Conservation (phyloP, 2,329 filamentous ascomycete species). For the Penicillium sp. region DNA sequence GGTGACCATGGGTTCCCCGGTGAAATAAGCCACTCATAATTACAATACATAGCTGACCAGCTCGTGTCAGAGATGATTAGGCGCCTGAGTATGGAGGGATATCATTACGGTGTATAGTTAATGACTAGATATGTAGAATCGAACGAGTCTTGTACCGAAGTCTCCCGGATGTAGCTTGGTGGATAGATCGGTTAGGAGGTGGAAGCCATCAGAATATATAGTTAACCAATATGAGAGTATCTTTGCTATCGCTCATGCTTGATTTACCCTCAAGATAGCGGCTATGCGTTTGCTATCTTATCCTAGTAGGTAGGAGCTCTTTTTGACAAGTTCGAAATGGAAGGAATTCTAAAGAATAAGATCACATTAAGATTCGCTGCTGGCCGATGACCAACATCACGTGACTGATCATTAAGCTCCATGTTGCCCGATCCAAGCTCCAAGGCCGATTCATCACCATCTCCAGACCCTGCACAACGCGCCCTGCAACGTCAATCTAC, state of each 20-base stretch:
- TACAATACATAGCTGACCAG: background rate
- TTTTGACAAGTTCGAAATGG: slow-evolving; percentile 1
- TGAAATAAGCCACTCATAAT: background rate
- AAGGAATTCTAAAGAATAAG: background rate
- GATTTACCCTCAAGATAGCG: no score
- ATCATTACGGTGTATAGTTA: no score
- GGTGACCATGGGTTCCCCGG: slow-evolving; percentile 4
- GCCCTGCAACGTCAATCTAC: slow-evolving; percentile 19
- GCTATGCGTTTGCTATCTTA: no score
- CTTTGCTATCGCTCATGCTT: background rate
- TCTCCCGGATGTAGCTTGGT: no score
- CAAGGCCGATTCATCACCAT: slow-evolving; percentile 20
- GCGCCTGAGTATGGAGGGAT: no score
- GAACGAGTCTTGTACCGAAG: background rate
- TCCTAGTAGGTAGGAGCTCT: no score
- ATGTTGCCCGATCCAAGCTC: slow-evolving; percentile 28
- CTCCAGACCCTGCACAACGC: slow-evolving; percentile 20
- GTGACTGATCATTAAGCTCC: slow-evolving; percentile 18
- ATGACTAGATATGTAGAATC: background rate
- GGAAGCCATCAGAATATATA: background rate
- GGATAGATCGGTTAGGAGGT: background rate
- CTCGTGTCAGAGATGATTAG: background rate
- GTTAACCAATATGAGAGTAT: background rate
- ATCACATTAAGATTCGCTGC: background rate
- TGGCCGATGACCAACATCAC: slow-evolving; percentile 11